phyloP scores from a whole-genome alignment of 2,329 filamentous ascomycete genomes.

The Grosmannia serpens region DNA sequence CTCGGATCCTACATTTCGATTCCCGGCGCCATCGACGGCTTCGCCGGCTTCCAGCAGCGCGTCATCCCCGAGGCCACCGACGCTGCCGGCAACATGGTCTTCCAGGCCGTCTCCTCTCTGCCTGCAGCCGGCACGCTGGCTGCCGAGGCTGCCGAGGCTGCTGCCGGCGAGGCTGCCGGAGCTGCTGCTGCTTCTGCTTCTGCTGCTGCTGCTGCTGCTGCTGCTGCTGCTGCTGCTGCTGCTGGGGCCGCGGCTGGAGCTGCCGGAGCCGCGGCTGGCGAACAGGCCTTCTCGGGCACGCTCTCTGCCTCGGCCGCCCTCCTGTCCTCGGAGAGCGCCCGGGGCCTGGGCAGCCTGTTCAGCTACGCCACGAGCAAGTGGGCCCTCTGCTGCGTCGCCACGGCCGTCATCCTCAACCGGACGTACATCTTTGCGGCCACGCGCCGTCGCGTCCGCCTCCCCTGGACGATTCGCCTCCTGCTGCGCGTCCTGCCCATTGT shows the following conservation, averaged over 20 bases:
- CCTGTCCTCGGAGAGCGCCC: slow-evolving; percentile 46
- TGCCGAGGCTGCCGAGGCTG: slow-evolving; percentile 19
- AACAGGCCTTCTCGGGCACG: slow-evolving; percentile 24
- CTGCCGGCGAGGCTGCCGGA: background rate
- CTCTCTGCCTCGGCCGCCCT: slow-evolving; percentile 27
- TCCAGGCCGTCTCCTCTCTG: slow-evolving; percentile 15
- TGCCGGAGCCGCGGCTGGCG: slow-evolving; percentile 16
- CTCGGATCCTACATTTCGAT: slow-evolving; percentile 51
- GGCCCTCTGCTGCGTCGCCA: slow-evolving; percentile 77
- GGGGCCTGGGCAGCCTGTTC: slow-evolving; percentile 75
- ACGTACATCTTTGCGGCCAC: slow-evolving; percentile 91
- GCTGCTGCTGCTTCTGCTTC: slow-evolving; percentile 16
- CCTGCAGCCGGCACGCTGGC: slow-evolving; percentile 31
- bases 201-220: slow-evolving; percentile 9
- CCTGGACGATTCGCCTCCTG: slow-evolving; percentile 58
- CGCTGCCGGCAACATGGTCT: slow-evolving; percentile 21
- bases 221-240: slow-evolving; percentile 11
- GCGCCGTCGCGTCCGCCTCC: slow-evolving; percentile 63
- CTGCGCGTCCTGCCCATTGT: slow-evolving; percentile 62
- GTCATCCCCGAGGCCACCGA: slow-evolving; percentile 48
- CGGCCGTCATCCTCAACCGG: slow-evolving; percentile 79
- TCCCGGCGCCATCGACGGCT: slow-evolving; percentile 48
- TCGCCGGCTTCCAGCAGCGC: slow-evolving; percentile 29
- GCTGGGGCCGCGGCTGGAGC: slow-evolving; percentile 14
- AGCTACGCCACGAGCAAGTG: slow-evolving; percentile 85